phyloP scores from a whole-genome alignment of 129 eudicot species.

The Tagetes erecta region DNA sequence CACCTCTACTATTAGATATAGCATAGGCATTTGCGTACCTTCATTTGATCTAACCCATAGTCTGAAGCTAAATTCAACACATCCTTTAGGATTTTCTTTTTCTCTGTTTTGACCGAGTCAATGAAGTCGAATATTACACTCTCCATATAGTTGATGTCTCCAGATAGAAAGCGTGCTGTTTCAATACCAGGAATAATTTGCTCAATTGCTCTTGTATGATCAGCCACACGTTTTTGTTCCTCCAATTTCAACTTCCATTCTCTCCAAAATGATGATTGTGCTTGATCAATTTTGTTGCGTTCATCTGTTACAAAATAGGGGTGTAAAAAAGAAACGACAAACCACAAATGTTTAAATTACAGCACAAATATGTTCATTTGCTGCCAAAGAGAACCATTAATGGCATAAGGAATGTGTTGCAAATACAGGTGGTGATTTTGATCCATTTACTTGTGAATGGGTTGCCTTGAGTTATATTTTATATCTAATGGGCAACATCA shows the following conservation, averaged over 20 bases:
- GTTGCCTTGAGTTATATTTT: background rate
- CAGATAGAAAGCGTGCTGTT: constrained; percentile 70
- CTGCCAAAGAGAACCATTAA: background rate
- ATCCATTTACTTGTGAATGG: background rate
- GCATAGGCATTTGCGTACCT: constrained; percentile 51
- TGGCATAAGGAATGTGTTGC: background rate
- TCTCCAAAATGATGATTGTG: constrained; percentile 94
- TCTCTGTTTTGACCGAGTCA: constrained; percentile 72
- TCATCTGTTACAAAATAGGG: constrained; percentile 52
- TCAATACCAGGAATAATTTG: constrained; percentile 94
- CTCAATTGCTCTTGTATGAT: constrained; percentile 79
- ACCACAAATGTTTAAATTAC: constrained; percentile 8
- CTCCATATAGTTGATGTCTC: constrained; percentile 72
- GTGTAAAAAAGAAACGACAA: constrained; percentile 13
- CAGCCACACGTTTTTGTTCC: constrained; percentile 89
- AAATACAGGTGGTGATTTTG: background rate
- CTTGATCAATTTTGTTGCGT: constrained; percentile 57
- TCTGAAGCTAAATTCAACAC: constrained; percentile 61
- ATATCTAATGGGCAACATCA: background rate
- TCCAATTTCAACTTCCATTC: constrained; percentile 93
- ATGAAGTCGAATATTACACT: constrained; percentile 60
- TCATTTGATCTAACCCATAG: constrained; percentile 70
- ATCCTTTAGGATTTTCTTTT: constrained; percentile 74
- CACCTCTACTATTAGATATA: constrained; percentile 21
- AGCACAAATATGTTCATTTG: constrained; percentile 15